These are phyloP conservation scores for Rhodotorula mucilaginosa DNA, from an alignment of 1,284 basidiomycete genomes.

Conservation along the genomic window DNA sequence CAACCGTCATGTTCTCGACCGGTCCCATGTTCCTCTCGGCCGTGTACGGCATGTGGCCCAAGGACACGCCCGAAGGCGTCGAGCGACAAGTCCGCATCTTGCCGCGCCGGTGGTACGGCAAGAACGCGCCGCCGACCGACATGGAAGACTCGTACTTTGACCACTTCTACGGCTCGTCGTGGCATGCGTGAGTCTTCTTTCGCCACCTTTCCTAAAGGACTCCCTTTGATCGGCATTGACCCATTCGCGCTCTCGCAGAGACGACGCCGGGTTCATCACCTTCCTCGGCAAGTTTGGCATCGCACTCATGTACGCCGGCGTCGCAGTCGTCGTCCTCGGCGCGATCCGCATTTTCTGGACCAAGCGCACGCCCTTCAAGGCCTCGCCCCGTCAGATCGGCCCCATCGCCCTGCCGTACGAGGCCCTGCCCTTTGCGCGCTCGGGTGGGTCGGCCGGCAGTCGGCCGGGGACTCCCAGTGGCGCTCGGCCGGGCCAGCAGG, in stretches of 20 bases:
- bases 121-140: slow-evolving; percentile 80
- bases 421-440: slow-evolving; percentile 22
- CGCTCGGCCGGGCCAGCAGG: neutral
- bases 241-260: slow-evolving; percentile 58
- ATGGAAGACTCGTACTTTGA: slow-evolving; percentile 89
- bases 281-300: slow-evolving; percentile 87
- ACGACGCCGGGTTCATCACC: slow-evolving; percentile 87
- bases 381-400: slow-evolving; percentile 25
- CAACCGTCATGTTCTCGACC: slow-evolving; percentile 99
- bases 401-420: slow-evolving; percentile 37
- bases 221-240: neutral
- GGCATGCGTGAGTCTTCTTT: slow-evolving; percentile 54
- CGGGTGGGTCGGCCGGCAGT: slow-evolving; percentile 13
- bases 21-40: slow-evolving; percentile 77
- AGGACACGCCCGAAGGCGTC: slow-evolving; percentile 56
- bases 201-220: too few relatives aligned
- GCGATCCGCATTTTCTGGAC: slow-evolving; percentile 59
- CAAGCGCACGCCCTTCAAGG: slow-evolving; percentile 26
- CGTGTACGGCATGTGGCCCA: slow-evolving; percentile 76
- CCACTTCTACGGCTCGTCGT: slow-evolving; percentile 95
- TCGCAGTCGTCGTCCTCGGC: slow-evolving; percentile 67
- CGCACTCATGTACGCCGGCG: slow-evolving; percentile 74
- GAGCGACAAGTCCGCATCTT: slow-evolving; percentile 73
- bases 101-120: slow-evolving; percentile 91
- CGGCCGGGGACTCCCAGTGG: slow-evolving; percentile 5